phyloP scores from a whole-genome alignment of 2,329 filamentous ascomycete genomes.

The Paramyrothecium sp. region DNA sequence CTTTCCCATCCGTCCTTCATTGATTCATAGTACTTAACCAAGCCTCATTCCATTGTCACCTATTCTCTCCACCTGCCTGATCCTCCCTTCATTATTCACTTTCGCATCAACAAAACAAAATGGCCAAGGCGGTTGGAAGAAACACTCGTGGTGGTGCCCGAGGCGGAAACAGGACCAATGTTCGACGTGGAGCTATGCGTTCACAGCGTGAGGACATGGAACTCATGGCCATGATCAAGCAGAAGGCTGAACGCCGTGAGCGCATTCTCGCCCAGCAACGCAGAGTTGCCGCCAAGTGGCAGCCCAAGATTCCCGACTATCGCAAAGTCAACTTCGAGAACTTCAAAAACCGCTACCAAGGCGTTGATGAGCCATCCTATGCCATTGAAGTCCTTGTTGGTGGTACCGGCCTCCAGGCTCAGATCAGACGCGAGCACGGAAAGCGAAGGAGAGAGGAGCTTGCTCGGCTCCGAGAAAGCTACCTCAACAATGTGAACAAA shows the following conservation, averaged over 20 bases:
- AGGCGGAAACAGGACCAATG: neutral
- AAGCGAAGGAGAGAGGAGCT: conserved; percentile 33
- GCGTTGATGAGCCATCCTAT: conserved; percentile 31
- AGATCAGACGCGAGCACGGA: conserved; percentile 37
- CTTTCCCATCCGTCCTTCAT: too few species aligned
- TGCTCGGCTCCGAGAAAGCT: conserved; percentile 29
- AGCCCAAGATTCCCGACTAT: conserved; percentile 37
- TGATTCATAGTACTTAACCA: too few species aligned
- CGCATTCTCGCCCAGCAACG: conserved; percentile 32
- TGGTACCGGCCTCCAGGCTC: conserved; percentile 28
- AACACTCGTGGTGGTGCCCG: neutral
- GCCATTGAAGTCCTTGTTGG: conserved; percentile 38
- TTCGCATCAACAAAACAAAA: neutral
- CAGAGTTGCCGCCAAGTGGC: conserved; percentile 35
- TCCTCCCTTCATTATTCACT: too few species aligned
- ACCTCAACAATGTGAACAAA: conserved; percentile 11
- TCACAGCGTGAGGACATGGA: conserved; percentile 23
- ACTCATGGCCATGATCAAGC: conserved; percentile 20
- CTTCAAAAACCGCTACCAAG: conserved; percentile 41
- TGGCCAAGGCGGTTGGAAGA: neutral
- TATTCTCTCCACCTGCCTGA: too few species aligned
- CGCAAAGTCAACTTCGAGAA: conserved; percentile 40
- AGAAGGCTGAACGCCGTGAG: conserved; percentile 34
- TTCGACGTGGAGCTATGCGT: conserved; percentile 2
- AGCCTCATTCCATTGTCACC: too few species aligned